Base-by-base conservation (phyloP, 768 basidiomycete species). In the Candolleomyces aberdarensis region DNA sequence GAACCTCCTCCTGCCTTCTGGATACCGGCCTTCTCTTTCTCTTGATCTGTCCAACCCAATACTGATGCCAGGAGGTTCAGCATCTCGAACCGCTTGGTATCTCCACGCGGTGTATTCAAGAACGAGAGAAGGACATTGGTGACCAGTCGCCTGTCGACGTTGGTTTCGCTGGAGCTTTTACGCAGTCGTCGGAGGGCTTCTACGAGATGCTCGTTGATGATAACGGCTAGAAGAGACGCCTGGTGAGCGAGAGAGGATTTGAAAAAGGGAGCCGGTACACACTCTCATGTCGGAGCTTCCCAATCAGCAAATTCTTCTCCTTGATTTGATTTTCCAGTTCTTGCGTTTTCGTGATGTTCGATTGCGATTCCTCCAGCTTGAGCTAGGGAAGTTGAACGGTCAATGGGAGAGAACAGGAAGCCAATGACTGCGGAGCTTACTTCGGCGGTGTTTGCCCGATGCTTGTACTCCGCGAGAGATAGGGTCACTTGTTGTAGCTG, bases 11-110 rank as follows among this genome's bases (percentile, higher is more conserved):
- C 57, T 51, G 19, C 31, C 56, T 26, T 40, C 72, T 88, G 90
- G 51, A 97, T 74, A 2, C 96, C 96, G 2, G 96, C 96, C 64
- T 86, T 92, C 74, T 95, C 94, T 39, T 92, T 86, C 72, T 98
- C 97, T 49, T 81, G 77, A 64, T 99, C 97, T 46, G 84, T 81
- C 97, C 97, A 99, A 1, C 85, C 86, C n/a, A 99, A 83, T 58
- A 99, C 88, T 11, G 94, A 91, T 3, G 92, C 83, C 14, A 99
- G 83, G 0, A 99, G 81, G 2, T 86, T 81, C 13, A 99, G 83
- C 89, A 99, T 98, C 74, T 99, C 97, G 72, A 96, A 99, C 2
- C 96, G 87, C 70, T 99, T 99, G 36, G 88, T 78, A 73, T 99
- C 97, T 32, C 87, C 91, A 5, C 97, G 87, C 5, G 95, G 92